Conservation (phyloP, 2,329 filamentous ascomycete genomes). For the Raffaelea albimanens region DNA sequence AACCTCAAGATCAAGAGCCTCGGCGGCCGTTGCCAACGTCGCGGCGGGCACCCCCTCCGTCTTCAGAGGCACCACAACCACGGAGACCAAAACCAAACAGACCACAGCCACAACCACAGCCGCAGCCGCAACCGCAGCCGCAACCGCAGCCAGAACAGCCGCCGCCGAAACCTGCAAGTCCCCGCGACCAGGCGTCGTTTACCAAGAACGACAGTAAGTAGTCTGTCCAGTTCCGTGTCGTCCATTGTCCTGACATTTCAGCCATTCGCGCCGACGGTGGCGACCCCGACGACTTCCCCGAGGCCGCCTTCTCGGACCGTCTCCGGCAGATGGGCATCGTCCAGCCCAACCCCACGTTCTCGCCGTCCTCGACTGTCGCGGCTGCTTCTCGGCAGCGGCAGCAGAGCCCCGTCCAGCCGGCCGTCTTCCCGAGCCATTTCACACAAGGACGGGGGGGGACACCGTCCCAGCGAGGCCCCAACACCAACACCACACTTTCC, state of each 20-base stretch:
- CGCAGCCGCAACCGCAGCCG: too few relatives aligned
- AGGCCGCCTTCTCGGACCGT: constrained; percentile 37
- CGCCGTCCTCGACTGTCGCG: constrained; percentile 37
- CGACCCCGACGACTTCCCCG: constrained; percentile 29
- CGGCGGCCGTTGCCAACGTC: too few relatives aligned
- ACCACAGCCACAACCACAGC: too few relatives aligned
- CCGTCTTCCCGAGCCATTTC: constrained; percentile 7
- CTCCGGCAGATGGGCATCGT: constrained; percentile 46
- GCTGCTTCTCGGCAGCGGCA: not conserved
- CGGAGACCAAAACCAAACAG: not conserved
- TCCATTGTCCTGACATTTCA: constrained; percentile 14
- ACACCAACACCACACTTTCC: constrained; percentile 35
- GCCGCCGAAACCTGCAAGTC: too few relatives aligned
- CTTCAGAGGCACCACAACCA: constrained; percentile 1
- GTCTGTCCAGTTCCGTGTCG: not conserved
- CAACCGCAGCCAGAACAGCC: too few relatives aligned
- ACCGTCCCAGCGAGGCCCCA: constrained; percentile 18
- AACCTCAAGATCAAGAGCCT: too few relatives aligned
- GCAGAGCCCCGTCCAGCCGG: constrained; percentile 7
- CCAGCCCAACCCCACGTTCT: constrained; percentile 43
- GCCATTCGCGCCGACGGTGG: constrained; percentile 29
- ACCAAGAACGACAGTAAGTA: constrained; percentile 12
- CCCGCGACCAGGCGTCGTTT: not conserved
- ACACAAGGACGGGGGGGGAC: too few relatives aligned
- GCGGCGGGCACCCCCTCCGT: constrained; percentile 8